A percentile compares a stretch with the other conserved stretches of the same genome.
phyloP scores from a whole-genome alignment of 495 filamentous ascomycete genomes.

The Viridothelium virens region DNA sequence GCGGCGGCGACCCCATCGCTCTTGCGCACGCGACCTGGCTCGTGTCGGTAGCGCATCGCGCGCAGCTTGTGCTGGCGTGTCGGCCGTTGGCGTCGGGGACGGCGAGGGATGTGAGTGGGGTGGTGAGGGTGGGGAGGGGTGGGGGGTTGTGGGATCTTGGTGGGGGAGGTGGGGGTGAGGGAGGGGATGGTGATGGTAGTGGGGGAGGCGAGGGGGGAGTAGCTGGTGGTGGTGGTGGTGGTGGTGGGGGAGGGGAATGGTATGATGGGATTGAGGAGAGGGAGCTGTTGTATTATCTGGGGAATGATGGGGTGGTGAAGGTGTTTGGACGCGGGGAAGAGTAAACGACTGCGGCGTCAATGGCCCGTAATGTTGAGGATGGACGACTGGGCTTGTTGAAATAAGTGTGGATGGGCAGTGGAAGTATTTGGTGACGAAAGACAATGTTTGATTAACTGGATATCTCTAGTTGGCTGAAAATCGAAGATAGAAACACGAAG shows the following conservation, averaged over 20 bases:
- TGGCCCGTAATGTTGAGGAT: no score
- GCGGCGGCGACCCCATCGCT: constrained; percentile 28
- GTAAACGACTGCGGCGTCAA: no score
- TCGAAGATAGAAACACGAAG: background rate
- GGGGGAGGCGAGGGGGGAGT: constrained; percentile 29
- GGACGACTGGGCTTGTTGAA: no score
- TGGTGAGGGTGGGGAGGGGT: constrained; percentile 63
- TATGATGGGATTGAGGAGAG: constrained; percentile 26
- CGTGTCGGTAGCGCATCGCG: constrained; percentile 68
- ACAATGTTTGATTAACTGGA: background rate
- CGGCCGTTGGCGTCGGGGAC: constrained; percentile 70
- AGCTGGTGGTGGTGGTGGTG: background rate
- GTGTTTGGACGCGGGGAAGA: constrained; percentile 15
- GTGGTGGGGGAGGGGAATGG: constrained; percentile 44
- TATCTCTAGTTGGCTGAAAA: background rate
- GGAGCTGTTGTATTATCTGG: constrained; percentile 73
- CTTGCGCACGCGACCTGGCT: constrained; percentile 47
- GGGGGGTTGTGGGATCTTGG: constrained; percentile 15
- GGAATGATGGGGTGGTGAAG: constrained; percentile 52
- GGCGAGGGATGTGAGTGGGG: constrained; percentile 83
- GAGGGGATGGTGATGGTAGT: constrained; percentile 19
- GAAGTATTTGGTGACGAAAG: background rate
- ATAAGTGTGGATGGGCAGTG: background rate
- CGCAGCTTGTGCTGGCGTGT: constrained; percentile 57
- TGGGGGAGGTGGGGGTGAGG: constrained; percentile 37